Base-by-base conservation (phyloP, 345 rosid genomes). In the Euphorbia peplus region DNA sequence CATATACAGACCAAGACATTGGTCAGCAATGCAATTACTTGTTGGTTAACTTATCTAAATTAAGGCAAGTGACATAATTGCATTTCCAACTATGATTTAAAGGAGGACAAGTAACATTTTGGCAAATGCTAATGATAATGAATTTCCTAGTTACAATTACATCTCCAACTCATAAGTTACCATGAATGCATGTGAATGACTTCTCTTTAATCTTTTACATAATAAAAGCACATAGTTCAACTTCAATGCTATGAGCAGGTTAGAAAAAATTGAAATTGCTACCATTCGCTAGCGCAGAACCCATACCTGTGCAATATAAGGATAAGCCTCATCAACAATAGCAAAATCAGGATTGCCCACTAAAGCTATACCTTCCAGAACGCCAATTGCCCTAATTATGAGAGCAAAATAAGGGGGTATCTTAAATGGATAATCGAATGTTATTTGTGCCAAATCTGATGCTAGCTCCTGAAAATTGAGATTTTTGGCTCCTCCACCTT, bases 331-430 rank as follows among this genome's bases (percentile, higher is more conserved):
- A 72, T 93, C 97, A 30, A 93, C 96, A 60, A 89, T 84, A 53
- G 98, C 97, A 81, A 93, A 91, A 56, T 91, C 96, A 76, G 97
- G 84, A 81, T 93, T 88, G 24, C 96, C 98, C 73, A 93, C 98
- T 70, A 93, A 75, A 76, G 97, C 98, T 62, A 93, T 93, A 67
- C 95, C 98, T 81, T 93, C 97, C 73, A 93, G 80, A 35, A 93
- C 98, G 63, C 98, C 96, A 72, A 93, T 89, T 58, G 98, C 98
- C 79, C 98, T 86, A 57, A 93, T 91, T 67, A 93, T 91, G 60
- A 93, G 92, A 57, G 98, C 97, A 74, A 89, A 93, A 81, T 93
- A 93, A 51, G 97, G 98, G 26, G 97, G 98, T 76, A 93, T 93
- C 83, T 92, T 88, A 73, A 93, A 93, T 42, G 98, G 98, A 82